Conservation (phyloP, 108 stramenopile species). For the Epipyxis sp. region DNA sequence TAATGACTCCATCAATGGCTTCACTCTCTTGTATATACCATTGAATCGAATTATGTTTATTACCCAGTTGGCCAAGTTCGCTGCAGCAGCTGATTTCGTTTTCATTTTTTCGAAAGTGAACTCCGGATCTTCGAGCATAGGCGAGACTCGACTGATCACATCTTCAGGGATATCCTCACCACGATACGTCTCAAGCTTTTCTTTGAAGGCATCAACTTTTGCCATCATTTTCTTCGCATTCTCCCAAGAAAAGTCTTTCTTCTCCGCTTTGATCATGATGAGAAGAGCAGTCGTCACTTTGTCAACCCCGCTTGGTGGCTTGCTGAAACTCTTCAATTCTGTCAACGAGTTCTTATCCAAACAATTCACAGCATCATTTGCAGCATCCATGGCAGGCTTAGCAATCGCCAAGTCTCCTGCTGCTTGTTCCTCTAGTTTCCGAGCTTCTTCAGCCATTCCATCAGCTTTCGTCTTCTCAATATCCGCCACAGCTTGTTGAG, state of each 20-base stretch:
- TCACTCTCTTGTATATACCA: slow-evolving; percentile 50
- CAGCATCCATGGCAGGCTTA: slow-evolving; percentile 49
- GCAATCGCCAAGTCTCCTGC: slow-evolving; percentile 40
- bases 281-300: slow-evolving; percentile 48
- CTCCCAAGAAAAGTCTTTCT: slow-evolving; percentile 45
- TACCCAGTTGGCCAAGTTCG: slow-evolving; percentile 27
- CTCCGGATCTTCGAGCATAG: slow-evolving; percentile 28
- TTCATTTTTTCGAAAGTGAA: slow-evolving; percentile 43
- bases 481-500: slow-evolving; percentile 38
- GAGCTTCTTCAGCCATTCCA: slow-evolving; percentile 32
- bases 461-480: slow-evolving; percentile 43
- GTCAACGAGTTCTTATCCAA: slow-evolving; percentile 44
- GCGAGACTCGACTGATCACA: background rate
- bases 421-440: slow-evolving; percentile 29
- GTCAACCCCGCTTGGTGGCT: slow-evolving; percentile 51
- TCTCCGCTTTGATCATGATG: slow-evolving; percentile 50
- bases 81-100: slow-evolving; percentile 29
- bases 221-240: slow-evolving; percentile 39
- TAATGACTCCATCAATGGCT: slow-evolving; percentile 51
- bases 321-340: slow-evolving; percentile 45
- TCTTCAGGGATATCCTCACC: slow-evolving; percentile 32
- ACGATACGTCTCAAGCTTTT: slow-evolving; percentile 23
- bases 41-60: slow-evolving; percentile 36
- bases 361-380: slow-evolving; percentile 50
- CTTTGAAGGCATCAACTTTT: slow-evolving; percentile 28